A percentile compares a stretch with the other conserved stretches of the same genome.
Conservation (phyloP, 208 protist genomes). For the Angomonas desouzai region DNA sequence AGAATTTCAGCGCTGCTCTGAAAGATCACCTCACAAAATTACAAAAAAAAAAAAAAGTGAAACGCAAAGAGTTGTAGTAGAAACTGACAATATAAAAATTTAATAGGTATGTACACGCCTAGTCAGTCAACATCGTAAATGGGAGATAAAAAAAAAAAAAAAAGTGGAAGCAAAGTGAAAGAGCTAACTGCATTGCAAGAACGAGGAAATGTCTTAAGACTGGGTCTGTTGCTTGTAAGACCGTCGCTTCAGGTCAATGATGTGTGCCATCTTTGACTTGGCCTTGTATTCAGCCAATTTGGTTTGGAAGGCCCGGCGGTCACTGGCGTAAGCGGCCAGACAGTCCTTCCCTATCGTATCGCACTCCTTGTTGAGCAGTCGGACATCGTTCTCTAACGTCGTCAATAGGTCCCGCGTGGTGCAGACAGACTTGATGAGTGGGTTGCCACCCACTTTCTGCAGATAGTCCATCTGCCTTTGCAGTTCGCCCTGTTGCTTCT, state of each 20-base stretch:
- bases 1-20: too few relatives aligned
- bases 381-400: constrained; percentile 62
- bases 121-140: constrained; percentile 1
- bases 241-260: constrained; percentile 64
- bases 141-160: not conserved
- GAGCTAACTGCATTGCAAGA: not conserved
- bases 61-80: not conserved
- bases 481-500: constrained; percentile 40
- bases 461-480: constrained; percentile 42
- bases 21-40: too few relatives aligned
- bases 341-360: constrained; percentile 25
- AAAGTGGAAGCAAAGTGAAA: constrained; percentile 3
- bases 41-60: constrained; percentile 14
- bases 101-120: too few relatives aligned
- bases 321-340: constrained; percentile 36
- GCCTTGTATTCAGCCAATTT: constrained; percentile 47
- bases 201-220: not conserved
- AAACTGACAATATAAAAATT: too few relatives aligned
- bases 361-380: constrained; percentile 31
- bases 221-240: constrained; percentile 32
- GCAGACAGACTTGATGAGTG: constrained; percentile 47
- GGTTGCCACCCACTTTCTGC: constrained; percentile 32
- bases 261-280: constrained; percentile 56
- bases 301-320: constrained; percentile 47
- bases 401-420: constrained; percentile 59